Percentiles rank a stretch among this genome's conserved stretches.
These are phyloP conservation scores for Pseudoperonospora humuli DNA, from an alignment of 352 stramenopile genomes.

Conservation along the genomic window DNA sequence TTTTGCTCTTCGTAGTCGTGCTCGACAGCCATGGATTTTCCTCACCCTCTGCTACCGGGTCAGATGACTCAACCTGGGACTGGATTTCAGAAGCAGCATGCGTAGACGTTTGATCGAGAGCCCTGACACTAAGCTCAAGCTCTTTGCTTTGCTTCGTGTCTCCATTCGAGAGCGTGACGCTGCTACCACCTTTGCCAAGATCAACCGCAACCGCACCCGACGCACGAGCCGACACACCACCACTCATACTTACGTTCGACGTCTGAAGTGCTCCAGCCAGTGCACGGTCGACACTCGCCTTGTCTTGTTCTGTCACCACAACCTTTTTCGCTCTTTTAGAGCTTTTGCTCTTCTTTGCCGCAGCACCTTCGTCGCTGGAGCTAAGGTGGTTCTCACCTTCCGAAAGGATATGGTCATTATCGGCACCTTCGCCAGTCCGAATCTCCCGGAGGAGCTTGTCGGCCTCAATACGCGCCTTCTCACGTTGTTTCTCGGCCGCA, in stretches of 20 bases:
- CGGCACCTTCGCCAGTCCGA: constrained; percentile 70
- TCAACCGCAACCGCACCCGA: constrained; percentile 61
- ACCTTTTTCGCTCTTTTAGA: constrained; percentile 32
- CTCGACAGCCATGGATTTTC: constrained; percentile 68
- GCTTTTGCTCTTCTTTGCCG: constrained; percentile 21
- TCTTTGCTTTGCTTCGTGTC: constrained; percentile 14
- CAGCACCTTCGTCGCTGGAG: constrained; percentile 31
- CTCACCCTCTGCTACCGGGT: constrained; percentile 22
- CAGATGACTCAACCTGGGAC: constrained; percentile 7
- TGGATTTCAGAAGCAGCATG: constrained; percentile 1
- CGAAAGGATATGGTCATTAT: constrained; percentile 61
- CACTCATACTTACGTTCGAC: constrained; percentile 63
- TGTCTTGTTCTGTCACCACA: constrained; percentile 41
- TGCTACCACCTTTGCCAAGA: constrained; percentile 38
- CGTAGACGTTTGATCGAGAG: constrained; percentile 6
- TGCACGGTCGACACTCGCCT: constrained; percentile 42
- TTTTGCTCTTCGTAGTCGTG: constrained; percentile 47
- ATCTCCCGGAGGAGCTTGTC: constrained; percentile 92
- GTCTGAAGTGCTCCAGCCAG: constrained; percentile 53
- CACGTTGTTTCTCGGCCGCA: constrained; percentile 91
- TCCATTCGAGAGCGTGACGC: constrained; percentile 19
- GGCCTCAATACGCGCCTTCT: constrained; percentile 88
- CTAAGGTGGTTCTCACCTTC: constrained; percentile 43
- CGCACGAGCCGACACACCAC: constrained; percentile 53
- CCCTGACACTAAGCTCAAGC: constrained; percentile 31